Percentiles rank a stretch among this genome's conserved stretches.
These are phyloP conservation scores for Aspergillus sp. DNA, from an alignment of 2,329 filamentous ascomycete genomes.

Conservation along the genomic window DNA sequence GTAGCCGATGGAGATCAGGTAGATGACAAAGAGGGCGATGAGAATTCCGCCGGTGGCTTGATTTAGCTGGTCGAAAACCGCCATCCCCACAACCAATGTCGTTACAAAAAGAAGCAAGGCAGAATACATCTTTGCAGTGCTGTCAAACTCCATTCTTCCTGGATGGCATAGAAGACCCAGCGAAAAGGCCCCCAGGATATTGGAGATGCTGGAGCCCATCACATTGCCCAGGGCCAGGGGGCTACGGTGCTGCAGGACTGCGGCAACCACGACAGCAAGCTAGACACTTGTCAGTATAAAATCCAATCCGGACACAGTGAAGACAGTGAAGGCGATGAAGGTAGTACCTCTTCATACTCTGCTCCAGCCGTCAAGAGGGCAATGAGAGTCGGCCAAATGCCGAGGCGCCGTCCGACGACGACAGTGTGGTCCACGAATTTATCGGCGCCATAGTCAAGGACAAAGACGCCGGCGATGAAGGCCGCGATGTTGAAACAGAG, in stretches of 20 bases:
- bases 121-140: constrained; percentile 51
- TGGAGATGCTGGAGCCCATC: constrained; percentile 55
- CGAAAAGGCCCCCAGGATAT: constrained; percentile 57
- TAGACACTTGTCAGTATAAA: constrained; percentile 22
- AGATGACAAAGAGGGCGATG: constrained; percentile 46
- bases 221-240: constrained; percentile 57
- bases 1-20: constrained; percentile 46
- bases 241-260: constrained; percentile 47
- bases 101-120: constrained; percentile 45
- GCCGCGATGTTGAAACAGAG: constrained; percentile 39
- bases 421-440: constrained; percentile 55
- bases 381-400: constrained; percentile 50
- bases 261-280: constrained; percentile 52
- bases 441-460: constrained; percentile 55
- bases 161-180: constrained; percentile 50
- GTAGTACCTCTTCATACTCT: constrained; percentile 56
- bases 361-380: constrained; percentile 54
- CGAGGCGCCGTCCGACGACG: constrained; percentile 45
- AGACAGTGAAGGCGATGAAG: no score
- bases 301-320: no score
- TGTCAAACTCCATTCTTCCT: constrained; percentile 42
- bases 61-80: constrained; percentile 38
- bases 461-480: constrained; percentile 47
- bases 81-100: constrained; percentile 35
- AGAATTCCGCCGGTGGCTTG: constrained; percentile 39